A percentile compares a stretch with the other conserved stretches of the same genome.
Evolutionary conservation across 331 rosid genomes (phyloP).

Genomic region (Acacia pycnantha): DNA sequence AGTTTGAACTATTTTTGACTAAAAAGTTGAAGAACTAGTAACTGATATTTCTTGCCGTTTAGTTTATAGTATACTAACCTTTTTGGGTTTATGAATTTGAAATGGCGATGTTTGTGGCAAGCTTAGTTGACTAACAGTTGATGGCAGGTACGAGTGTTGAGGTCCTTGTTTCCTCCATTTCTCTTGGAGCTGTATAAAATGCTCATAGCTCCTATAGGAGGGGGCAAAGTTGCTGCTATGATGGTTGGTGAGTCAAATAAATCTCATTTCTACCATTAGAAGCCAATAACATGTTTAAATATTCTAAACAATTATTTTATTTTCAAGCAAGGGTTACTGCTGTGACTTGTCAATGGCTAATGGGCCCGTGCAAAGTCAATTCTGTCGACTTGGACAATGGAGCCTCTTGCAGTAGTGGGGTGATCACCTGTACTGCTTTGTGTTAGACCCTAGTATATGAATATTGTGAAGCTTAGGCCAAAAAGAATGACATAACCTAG

Average conservation of each 20-base stretch:
- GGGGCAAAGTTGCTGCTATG: constrained; percentile 81
- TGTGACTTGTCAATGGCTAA: constrained; percentile 89
- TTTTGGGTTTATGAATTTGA: constrained; percentile 9
- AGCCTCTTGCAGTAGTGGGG: constrained; percentile 77
- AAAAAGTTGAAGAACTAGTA: not conserved
- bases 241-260: constrained; percentile 82
- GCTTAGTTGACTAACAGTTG: not conserved
- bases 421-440: constrained; percentile 37
- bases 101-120: constrained; percentile 9
- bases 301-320: constrained; percentile 32
- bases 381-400: constrained; percentile 69
- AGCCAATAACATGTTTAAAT: constrained; percentile 26
- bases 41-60: not conserved
- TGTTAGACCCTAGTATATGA: constrained; percentile 12
- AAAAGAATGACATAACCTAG: not conserved
- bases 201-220: constrained; percentile 70
- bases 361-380: constrained; percentile 82
- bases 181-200: constrained; percentile 72
- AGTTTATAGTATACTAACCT: not conserved
- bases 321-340: constrained; percentile 95
- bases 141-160: constrained; percentile 67
- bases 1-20: not conserved
- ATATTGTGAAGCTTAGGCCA: not conserved
- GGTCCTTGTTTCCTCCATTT: constrained; percentile 79
- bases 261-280: not conserved